These are phyloP conservation scores for Akanthomyces uredinophilus DNA, from an alignment of 2,329 filamentous ascomycete species.

Conservation along the genomic window DNA sequence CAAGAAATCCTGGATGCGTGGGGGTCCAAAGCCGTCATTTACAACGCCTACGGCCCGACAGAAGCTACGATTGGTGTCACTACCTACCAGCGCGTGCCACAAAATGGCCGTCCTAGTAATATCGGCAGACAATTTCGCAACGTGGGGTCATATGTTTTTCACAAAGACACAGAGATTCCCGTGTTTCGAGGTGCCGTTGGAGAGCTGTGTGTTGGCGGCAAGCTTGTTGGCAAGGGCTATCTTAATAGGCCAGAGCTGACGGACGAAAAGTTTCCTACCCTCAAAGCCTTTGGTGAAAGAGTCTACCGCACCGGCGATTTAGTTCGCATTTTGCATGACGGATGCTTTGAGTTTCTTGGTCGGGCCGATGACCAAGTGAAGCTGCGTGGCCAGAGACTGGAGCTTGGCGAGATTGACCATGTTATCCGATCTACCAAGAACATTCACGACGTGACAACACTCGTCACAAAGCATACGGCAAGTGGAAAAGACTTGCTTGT, in stretches of 20 bases:
- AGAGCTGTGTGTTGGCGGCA: slow-evolving; percentile 83
- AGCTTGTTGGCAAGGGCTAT: slow-evolving; percentile 85
- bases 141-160: slow-evolving; percentile 76
- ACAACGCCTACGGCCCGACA: slow-evolving; percentile 89
- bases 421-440: slow-evolving; percentile 58
- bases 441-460: slow-evolving; percentile 66
- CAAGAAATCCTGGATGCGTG: slow-evolving; percentile 85
- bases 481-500: slow-evolving; percentile 80
- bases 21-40: slow-evolving; percentile 75
- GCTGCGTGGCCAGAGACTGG: slow-evolving; percentile 79
- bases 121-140: slow-evolving; percentile 86
- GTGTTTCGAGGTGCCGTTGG: slow-evolving; percentile 76
- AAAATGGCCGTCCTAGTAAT: slow-evolving; percentile 75
- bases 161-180: slow-evolving; percentile 61
- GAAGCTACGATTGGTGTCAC: slow-evolving; percentile 92
- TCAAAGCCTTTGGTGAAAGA: slow-evolving; percentile 51
- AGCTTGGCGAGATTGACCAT: slow-evolving; percentile 88
- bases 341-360: slow-evolving; percentile 81
- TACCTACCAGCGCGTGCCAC: slow-evolving; percentile 76
- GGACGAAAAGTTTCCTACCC: slow-evolving; percentile 64
- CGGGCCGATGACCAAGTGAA: slow-evolving; percentile 91
- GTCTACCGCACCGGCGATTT: slow-evolving; percentile 88
- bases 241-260: slow-evolving; percentile 77
- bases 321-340: slow-evolving; percentile 73
- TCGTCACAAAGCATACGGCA: slow-evolving; percentile 64